Conservation (phyloP, 106 monocot genomes). For the Apostasia shenzhenica region DNA sequence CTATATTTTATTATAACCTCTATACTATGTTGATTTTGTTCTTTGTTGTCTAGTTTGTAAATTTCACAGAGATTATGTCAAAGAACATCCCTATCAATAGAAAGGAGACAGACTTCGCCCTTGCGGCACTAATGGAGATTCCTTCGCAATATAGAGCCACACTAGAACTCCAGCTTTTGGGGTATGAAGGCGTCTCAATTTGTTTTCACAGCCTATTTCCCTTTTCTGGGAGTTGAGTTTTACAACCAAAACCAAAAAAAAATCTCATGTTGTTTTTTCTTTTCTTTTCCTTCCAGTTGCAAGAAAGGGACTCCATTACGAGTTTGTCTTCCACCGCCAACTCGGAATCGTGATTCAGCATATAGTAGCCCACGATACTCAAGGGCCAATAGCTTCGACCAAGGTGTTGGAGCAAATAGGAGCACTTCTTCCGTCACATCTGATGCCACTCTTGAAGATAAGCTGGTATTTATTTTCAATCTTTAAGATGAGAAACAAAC, state of each 20-base stretch:
- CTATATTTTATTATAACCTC: neutral
- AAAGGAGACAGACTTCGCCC: constrained; percentile 75
- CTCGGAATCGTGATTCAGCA: constrained; percentile 20
- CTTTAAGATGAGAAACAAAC: too few species aligned
- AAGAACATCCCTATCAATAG: constrained; percentile 26
- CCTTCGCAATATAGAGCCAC: constrained; percentile 82
- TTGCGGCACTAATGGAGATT: constrained; percentile 79
- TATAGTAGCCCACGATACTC: constrained; percentile 20
- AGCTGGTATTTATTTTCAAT: constrained; percentile 16
- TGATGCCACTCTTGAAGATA: constrained; percentile 47
- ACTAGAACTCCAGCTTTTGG: constrained; percentile 61
- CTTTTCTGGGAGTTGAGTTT: neutral
- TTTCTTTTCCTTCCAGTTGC: constrained; percentile 23
- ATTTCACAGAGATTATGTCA: constrained; percentile 74
- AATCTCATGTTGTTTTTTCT: neutral
- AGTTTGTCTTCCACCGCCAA: constrained; percentile 52
- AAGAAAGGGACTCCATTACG: constrained; percentile 37
- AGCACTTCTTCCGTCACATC: constrained; percentile 17
- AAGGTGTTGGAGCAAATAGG: constrained; percentile 11
- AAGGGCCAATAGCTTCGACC: constrained; percentile 40
- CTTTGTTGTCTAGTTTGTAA: constrained; percentile 59
- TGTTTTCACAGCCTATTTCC: neutral
- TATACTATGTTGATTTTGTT: neutral
- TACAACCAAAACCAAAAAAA: neutral
- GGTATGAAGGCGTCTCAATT: constrained; percentile 22